Percentiles rank a stretch among this genome's conserved stretches.
Conservation (phyloP, 495 filamentous ascomycete genomes). For the Neurospora cerealis region DNA sequence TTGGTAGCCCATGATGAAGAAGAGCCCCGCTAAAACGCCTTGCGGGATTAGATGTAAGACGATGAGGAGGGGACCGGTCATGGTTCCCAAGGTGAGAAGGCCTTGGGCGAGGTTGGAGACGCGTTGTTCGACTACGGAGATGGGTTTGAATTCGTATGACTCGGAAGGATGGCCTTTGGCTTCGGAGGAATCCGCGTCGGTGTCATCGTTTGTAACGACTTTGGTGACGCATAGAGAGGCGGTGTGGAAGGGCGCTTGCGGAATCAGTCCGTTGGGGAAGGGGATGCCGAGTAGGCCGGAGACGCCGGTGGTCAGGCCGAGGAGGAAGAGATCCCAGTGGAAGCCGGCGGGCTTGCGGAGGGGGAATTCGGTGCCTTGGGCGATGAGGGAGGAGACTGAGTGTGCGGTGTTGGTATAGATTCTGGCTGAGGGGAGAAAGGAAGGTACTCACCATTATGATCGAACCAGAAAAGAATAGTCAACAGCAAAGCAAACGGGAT, state of each 20-base stretch:
- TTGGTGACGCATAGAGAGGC: slow-evolving; percentile 67
- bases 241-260: slow-evolving; percentile 92
- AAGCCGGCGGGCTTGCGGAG: slow-evolving; percentile 87
- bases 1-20: slow-evolving; percentile 89
- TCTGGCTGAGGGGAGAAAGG: background rate
- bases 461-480: slow-evolving; percentile 87
- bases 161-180: slow-evolving; percentile 42
- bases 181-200: slow-evolving; percentile 38
- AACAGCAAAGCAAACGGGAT: slow-evolving; percentile 80
- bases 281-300: slow-evolving; percentile 80
- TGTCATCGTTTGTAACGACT: slow-evolving; percentile 39
- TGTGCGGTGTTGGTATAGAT: slow-evolving; percentile 2
- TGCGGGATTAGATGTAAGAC: slow-evolving; percentile 83
- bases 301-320: slow-evolving; percentile 78
- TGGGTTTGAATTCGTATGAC: slow-evolving; percentile 42
- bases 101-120: slow-evolving; percentile 80
- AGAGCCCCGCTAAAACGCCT: slow-evolving; percentile 78
- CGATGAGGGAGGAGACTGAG: slow-evolving; percentile 72
- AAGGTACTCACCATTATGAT: slow-evolving; percentile 62
- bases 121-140: slow-evolving; percentile 84
- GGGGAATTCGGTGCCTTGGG: slow-evolving; percentile 88
- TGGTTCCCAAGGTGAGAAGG: slow-evolving; percentile 74
- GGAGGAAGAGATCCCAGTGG: slow-evolving; percentile 91
- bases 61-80: slow-evolving; percentile 74
- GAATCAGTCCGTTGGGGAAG: slow-evolving; percentile 85